Percentiles rank a stretch among this genome's conserved stretches.
Evolutionary conservation across 2,329 filamentous ascomycete genomes (phyloP).

Genomic region (Claviceps maximensis): DNA sequence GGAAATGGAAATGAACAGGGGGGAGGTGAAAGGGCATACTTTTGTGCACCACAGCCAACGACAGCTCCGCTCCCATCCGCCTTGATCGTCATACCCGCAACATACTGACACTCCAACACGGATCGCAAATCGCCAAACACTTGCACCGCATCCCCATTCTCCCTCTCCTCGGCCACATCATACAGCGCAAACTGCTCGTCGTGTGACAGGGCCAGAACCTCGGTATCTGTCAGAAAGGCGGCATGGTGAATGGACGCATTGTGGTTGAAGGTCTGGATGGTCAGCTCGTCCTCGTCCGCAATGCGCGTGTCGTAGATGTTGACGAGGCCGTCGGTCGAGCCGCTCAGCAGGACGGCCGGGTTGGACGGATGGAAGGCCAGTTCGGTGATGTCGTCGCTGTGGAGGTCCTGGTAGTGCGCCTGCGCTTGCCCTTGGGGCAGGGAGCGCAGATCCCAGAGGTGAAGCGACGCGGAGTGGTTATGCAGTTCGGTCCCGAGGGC

Average conservation of each 20-base stretch:
- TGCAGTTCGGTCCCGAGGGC: slow-evolving; percentile 63
- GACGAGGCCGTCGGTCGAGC: slow-evolving; percentile 67
- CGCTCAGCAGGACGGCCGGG: slow-evolving; percentile 53
- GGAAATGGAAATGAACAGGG: neutral
- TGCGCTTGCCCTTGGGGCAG: slow-evolving; percentile 27
- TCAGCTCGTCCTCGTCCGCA: slow-evolving; percentile 61
- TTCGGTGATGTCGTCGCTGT: slow-evolving; percentile 55
- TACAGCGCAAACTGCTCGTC: slow-evolving; percentile 69
- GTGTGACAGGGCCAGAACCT: slow-evolving; percentile 61
- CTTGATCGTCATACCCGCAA: slow-evolving; percentile 53
- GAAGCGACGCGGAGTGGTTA: slow-evolving; percentile 46
- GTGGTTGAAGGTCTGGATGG: slow-evolving; percentile 69
- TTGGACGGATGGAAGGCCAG: slow-evolving; percentile 44
- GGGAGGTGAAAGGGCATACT: slow-evolving; percentile 35
- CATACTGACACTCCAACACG: slow-evolving; percentile 57
- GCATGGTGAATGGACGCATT: slow-evolving; percentile 61
- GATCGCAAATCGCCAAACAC: slow-evolving; percentile 58
- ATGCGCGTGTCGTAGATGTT: slow-evolving; percentile 63
- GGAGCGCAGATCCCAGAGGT: slow-evolving; percentile 49
- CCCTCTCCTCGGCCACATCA: slow-evolving; percentile 49
- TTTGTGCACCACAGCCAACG: slow-evolving; percentile 53
- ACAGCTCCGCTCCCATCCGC: slow-evolving; percentile 44
- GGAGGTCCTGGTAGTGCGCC: slow-evolving; percentile 48
- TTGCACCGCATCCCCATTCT: slow-evolving; percentile 40
- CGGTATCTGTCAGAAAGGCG: slow-evolving; percentile 50